These are phyloP conservation scores for Trichophaea hybrida DNA, from an alignment of 2,329 filamentous ascomycete genomes.

Conservation along the genomic window DNA sequence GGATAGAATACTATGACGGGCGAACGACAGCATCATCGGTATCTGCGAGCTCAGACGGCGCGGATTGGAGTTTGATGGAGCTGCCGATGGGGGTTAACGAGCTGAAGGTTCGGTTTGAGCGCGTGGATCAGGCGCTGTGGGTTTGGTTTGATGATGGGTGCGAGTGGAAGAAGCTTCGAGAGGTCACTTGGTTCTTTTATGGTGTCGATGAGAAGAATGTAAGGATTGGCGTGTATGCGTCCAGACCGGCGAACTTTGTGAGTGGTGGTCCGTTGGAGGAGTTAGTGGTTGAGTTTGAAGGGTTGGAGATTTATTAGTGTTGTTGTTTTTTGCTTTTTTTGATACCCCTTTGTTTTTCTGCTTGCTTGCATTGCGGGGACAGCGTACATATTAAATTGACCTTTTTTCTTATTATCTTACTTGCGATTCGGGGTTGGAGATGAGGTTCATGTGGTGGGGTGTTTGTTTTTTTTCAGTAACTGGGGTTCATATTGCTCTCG, in stretches of 20 bases:
- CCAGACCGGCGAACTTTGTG: conserved; percentile 39
- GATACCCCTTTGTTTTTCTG: too few species aligned
- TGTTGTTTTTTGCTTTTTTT: too few species aligned
- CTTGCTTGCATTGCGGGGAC: too few species aligned
- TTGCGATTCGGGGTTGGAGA: too few species aligned
- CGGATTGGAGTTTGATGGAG: conserved; percentile 43
- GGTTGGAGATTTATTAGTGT: conserved; percentile 36
- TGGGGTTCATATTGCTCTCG: too few species aligned
- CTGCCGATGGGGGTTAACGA: conserved; percentile 32
- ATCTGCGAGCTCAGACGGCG: conserved; percentile 42
- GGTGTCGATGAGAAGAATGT: conserved; percentile 45
- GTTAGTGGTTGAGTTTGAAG: conserved; percentile 39
- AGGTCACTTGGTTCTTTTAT: conserved; percentile 49
- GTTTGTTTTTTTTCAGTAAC: too few species aligned
- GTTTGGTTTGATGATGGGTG: conserved; percentile 30
- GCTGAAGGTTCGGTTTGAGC: conserved; percentile 28
- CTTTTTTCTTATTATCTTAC: too few species aligned
- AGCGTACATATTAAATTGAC: too few species aligned
- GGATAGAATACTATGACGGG: conserved; percentile 42
- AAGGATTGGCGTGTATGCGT: conserved; percentile 45
- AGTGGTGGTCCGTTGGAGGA: conserved; percentile 32
- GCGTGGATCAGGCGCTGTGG: conserved; percentile 16
- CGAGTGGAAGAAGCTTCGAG: conserved; percentile 44
- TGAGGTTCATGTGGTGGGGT: too few species aligned
- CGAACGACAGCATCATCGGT: conserved; percentile 43